Percentiles rank a stretch among this genome's conserved stretches.
Evolutionary conservation across 1,284 basidiomycete species (phyloP).

Genomic region (Trichosporon sp.): DNA sequence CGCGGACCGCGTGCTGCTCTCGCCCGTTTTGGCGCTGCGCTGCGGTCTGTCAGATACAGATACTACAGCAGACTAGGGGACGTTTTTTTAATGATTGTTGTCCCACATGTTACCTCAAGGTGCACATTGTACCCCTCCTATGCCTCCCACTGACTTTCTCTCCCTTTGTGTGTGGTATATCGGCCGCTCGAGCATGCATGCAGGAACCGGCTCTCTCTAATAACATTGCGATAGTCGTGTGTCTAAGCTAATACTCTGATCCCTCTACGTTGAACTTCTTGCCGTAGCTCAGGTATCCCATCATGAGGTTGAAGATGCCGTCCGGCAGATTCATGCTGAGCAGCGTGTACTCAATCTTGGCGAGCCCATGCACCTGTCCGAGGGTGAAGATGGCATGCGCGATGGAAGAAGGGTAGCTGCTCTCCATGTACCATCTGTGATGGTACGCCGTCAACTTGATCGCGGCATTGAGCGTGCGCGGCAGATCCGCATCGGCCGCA

Average conservation of each 20-base stretch:
- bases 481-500: conserved; percentile 88
- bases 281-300: conserved; percentile 48
- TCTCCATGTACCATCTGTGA: conserved; percentile 69
- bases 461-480: conserved; percentile 84
- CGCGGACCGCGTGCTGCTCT: too few relatives aligned
- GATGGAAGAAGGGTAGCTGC: conserved; percentile 86
- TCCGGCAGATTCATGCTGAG: conserved; percentile 88
- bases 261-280: conserved; percentile 49
- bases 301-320: conserved; percentile 62
- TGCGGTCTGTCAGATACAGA: neutral
- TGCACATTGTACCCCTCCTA: conserved; percentile 3
- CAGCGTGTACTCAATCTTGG: conserved; percentile 90
- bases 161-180: too few relatives aligned
- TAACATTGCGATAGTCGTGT: neutral
- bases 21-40: too few relatives aligned
- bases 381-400: conserved; percentile 89
- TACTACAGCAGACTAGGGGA: conserved; percentile 6
- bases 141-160: too few relatives aligned
- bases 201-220: neutral
- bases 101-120: conserved; percentile 9
- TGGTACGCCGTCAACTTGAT: conserved; percentile 92
- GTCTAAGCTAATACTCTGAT: conserved; percentile 40
- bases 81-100: conserved; percentile 19
- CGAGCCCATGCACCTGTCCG: conserved; percentile 89
- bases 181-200: neutral